Conservation (phyloP, 306 rosid species). For the Betula pendula region DNA sequence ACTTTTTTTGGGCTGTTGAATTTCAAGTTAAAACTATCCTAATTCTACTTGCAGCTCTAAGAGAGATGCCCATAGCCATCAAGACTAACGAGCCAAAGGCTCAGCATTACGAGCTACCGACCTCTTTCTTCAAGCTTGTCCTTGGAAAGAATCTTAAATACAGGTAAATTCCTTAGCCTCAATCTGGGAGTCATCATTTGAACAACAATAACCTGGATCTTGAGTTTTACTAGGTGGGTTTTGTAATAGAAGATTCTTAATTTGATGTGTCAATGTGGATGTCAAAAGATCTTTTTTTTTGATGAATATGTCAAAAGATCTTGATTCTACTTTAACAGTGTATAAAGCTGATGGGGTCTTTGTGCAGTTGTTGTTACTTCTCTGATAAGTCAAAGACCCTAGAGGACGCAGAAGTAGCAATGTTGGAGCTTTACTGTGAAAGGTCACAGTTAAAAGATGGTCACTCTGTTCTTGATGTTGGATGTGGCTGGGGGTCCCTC, state of each 20-base stretch:
- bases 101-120: constrained; percentile 87
- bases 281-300: no score
- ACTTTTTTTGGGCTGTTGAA: background rate
- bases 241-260: background rate
- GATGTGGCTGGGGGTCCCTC: constrained; percentile 97
- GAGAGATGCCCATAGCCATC: constrained; percentile 86
- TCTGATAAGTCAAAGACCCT: constrained; percentile 54
- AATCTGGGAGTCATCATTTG: no score
- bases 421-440: constrained; percentile 69
- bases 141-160: constrained; percentile 81
- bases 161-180: constrained; percentile 40
- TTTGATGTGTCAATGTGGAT: no score
- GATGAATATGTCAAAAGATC: background rate
- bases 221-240: no score
- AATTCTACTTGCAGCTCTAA: constrained; percentile 54
- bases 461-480: constrained; percentile 74
- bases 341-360: constrained; percentile 7
- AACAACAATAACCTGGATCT: no score
- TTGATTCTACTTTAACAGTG: background rate
- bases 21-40: background rate
- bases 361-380: constrained; percentile 79
- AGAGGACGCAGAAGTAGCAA: constrained; percentile 88
- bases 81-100: constrained; percentile 67
- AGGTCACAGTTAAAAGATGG: constrained; percentile 75
- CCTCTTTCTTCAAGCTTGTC: constrained; percentile 86